Base-by-base conservation (phyloP, 2,329 filamentous ascomycete genomes). In the Ceratocystis papillata region DNA sequence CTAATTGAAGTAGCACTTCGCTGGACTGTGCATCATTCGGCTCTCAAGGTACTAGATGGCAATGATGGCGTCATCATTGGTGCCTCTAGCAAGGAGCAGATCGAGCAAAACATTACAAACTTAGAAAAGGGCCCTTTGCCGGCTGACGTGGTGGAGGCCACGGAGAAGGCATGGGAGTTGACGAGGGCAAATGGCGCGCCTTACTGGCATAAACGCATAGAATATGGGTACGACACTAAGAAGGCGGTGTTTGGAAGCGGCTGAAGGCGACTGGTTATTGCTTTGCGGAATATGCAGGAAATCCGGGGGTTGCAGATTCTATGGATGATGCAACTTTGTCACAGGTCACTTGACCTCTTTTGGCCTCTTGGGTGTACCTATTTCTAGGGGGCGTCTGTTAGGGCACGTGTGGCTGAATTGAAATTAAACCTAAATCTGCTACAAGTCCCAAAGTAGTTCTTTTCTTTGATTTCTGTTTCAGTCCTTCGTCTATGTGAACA, bases 161-260 rank as follows among this genome's bases (percentile, higher is more conserved):
- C 96, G 67, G 89, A 96, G 70, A 78, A 89, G 74, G 90, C 88
- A 2, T 96, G 91, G 90, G 69, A 79, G 70, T 77, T 87, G n/a
- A 78, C 82, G 12, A 92, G 90, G 77, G 73, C 75, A 1, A 80
- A 83, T 44, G 77, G 78, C 8, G 69, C 77, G 7, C 76, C 77
- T 62, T 84, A 83, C 71, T 84, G 80, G 80, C 81, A 83, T 70
- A 76, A 78, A 65, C 84, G 87, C 62, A 74, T 89, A 65, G 80
- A 82, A 73, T 89, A 89, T 70, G 81, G 79, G 15, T 89, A 89
- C 71, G 79, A 89, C 72, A 84, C 86, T 5, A 75, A 79, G 70
- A 77, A 83, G 73, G 83, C 79, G 15, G 71, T 89, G 65, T 87
- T 87, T 72, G 77, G 76, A 5, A 70, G 73, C 0, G 76, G 74